Base-by-base conservation (phyloP, 2,329 filamentous ascomycete species). In the Ascochyta rabiei region DNA sequence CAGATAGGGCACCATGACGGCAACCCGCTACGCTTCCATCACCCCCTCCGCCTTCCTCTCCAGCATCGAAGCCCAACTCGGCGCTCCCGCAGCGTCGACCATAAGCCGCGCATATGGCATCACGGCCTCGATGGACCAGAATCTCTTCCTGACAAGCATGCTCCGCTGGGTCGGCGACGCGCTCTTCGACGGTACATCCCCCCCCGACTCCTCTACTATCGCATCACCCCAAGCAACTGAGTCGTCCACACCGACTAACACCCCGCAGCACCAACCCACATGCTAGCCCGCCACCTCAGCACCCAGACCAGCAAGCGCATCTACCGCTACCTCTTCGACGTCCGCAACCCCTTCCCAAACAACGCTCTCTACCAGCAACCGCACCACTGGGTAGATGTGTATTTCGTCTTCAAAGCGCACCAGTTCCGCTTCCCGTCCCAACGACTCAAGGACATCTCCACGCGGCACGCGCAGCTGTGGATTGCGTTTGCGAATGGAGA, bases 101-200 rank as follows among this genome's bases (percentile, higher is more conserved):
- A 33, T 71, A 1, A 62, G 78, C 4, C 51, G 65, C 1, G 64
- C 68, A 7, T 83, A 83, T 59, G 57, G 61, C 0, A 71, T 81
- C 38, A 56, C 58, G 0, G 47, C 68, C 6, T 54, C 62, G 8
- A 70, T 72, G 4, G 67, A 70, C 35, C 53, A 70, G 4, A 77
- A 80, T 31, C 67, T 75, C 1, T 73, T 76, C 15, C 70, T 75
- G 0, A 75, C 77, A 19, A 28, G 62, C 0, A 65, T 61, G 1
- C 64, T 81, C 24, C 69, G 80, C 4, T 69, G 76, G 35, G 75
- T 79, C 30, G 69, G 72, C 21, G 78, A 76, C 33, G 79, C 81
- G 42, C 67, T 82, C 26, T 70, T 71, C 12, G 81, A 80, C 61
- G 28, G 28, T 30, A 13, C 12, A 6, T 15, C 12, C 10, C 4